phyloP scores from a whole-genome alignment of 2,329 filamentous ascomycete genomes.

The Aschersonia sp. region DNA sequence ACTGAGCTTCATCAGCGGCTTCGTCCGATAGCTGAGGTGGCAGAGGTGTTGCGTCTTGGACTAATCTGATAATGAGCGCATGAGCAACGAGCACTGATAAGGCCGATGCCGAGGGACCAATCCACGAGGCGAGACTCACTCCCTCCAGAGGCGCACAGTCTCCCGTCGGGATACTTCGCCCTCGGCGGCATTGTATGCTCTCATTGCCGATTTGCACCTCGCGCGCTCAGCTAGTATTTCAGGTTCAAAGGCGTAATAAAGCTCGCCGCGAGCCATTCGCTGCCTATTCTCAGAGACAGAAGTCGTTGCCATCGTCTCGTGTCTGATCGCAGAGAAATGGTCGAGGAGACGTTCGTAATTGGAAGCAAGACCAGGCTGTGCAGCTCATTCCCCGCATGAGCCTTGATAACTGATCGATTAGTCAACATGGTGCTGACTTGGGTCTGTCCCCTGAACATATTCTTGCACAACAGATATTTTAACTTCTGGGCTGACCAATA shows the following conservation, averaged over 20 bases:
- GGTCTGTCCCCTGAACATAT: no score
- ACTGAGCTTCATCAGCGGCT: conserved; percentile 3
- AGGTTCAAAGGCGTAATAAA: conserved; percentile 2
- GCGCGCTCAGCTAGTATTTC: conserved; percentile 2
- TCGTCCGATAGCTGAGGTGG: conserved; percentile 2
- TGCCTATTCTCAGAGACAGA: conserved; percentile 1
- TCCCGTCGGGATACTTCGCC: conserved; percentile 3
- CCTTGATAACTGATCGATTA: no score
- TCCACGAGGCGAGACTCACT: conserved; percentile 1
- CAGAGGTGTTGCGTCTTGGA: conserved; percentile 2
- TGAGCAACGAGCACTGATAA: background rate
- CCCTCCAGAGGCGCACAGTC: conserved; percentile 4
- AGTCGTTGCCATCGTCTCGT: background rate
- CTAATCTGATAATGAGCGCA: background rate
- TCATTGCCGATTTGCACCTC: conserved; percentile 1
- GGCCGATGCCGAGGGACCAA: background rate
- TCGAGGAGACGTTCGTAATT: background rate
- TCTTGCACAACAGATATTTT: no score
- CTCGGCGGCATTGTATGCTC: conserved; percentile 2
- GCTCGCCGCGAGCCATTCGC: conserved; percentile 4
- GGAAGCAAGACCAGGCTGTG: background rate
- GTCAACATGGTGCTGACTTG: no score
- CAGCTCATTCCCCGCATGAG: no score
- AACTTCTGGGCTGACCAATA: no score
- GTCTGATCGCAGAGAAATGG: background rate